Evolutionary conservation across 768 basidiomycete genomes (phyloP), one percentile per base, ranked within the genome.

Genomic region (Calocybe indica): DNA sequence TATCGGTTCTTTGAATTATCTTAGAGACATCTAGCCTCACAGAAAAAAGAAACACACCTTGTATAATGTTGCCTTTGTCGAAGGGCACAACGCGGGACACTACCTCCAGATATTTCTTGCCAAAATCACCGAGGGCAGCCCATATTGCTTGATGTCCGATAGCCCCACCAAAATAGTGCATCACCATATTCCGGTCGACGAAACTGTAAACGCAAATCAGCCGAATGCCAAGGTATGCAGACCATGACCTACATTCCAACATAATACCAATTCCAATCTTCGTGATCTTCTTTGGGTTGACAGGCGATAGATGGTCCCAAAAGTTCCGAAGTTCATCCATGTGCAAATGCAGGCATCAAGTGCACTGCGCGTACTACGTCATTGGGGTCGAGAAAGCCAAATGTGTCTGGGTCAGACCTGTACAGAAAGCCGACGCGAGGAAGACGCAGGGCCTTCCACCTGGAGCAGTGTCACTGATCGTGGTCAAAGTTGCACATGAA

Each of bases 321-420:
- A 12, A 38, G 35, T 5, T 40, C 45, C 0, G 58, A 50, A 1
- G 61, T 62, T 5, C 37, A 6, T 0, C 52, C 52, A 32, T 45
- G 29, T 1, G 38, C 7, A 43, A 70, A 75, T 0, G 52, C 65
- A 0, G 71, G 74, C 5, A 74, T 65, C 0, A 75, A 43, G 48
- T 76, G 71, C 0, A 49, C 54, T 0, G 54, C 64, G 0, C 65
- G 53, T 9, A 75, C 51, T 6, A 75, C 59, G 0, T 58, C 45
- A 1, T 47, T 48, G 0, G 75, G 76, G 50, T 74, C 58, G 0
- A 76, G 10, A 37, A 76, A 76, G 0, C 73, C 64, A 49, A 73
- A 76, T 1, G 64, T 57, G 1, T 57, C 52, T 0, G 45, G 31
- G 13, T 65, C 59, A 1, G 55, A 37, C 3, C 43, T 9, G 6